Conservation (phyloP, 768 basidiomycete genomes). For the Steccherinum ochraceum region DNA sequence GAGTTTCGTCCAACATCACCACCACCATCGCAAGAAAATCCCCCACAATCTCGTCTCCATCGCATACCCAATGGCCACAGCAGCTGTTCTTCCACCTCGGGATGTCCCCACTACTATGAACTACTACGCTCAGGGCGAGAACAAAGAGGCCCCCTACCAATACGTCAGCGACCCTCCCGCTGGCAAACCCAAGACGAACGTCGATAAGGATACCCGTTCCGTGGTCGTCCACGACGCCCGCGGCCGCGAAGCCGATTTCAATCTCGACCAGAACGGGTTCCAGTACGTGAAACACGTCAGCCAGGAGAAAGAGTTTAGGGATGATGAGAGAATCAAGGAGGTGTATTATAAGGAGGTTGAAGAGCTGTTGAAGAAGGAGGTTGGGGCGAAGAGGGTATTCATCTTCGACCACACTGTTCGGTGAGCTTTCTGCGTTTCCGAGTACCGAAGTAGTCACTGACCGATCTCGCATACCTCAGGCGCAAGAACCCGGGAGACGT, state of each 20-base stretch:
- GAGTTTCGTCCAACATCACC: background rate
- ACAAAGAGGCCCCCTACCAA: slow-evolving; percentile 30
- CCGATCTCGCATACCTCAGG: too few relatives aligned
- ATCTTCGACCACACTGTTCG: slow-evolving; percentile 42
- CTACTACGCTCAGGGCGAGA: slow-evolving; percentile 24
- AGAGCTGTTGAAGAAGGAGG: slow-evolving; percentile 32
- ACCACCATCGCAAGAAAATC: too few relatives aligned
- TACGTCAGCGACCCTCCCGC: slow-evolving; percentile 27
- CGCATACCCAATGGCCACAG: slow-evolving; percentile 15
- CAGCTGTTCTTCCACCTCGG: slow-evolving; percentile 22
- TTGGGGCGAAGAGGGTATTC: slow-evolving; percentile 32
- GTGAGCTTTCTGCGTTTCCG: too few relatives aligned
- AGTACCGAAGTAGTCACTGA: too few relatives aligned
- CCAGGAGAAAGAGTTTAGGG: slow-evolving; percentile 32
- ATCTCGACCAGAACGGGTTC: slow-evolving; percentile 38
- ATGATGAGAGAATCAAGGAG: slow-evolving; percentile 31
- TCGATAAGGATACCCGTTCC: slow-evolving; percentile 21
- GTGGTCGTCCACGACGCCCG: slow-evolving; percentile 25
- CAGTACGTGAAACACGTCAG: slow-evolving; percentile 28
- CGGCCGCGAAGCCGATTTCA: slow-evolving; percentile 22
- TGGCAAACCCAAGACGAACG: slow-evolving; percentile 21
- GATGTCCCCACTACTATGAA: slow-evolving; percentile 33
- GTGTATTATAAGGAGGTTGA: slow-evolving; percentile 38
- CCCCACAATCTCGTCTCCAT: too few relatives aligned
- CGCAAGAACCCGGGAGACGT: too few relatives aligned